These are phyloP conservation scores for Podila epicladia DNA, from an alignment of 192 early-diverging fungal species.

Conservation along the genomic window DNA sequence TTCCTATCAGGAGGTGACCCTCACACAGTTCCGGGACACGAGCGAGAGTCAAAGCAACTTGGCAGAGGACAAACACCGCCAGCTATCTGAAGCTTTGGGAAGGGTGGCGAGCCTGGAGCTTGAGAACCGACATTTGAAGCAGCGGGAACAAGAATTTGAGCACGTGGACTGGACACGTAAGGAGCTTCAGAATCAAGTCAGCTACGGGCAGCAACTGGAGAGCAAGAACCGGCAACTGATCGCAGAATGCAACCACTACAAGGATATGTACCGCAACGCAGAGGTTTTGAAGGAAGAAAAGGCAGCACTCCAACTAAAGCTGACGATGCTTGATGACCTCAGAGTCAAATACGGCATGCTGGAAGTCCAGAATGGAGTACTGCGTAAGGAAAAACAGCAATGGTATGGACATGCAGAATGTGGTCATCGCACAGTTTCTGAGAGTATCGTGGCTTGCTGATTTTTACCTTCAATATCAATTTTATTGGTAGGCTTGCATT, in stretches of 20 bases:
- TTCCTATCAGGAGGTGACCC: slow-evolving; percentile 22
- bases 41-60: slow-evolving; percentile 40
- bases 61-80: slow-evolving; percentile 24
- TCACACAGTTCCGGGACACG: slow-evolving; percentile 18
- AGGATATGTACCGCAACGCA: slow-evolving; percentile 54
- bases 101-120: slow-evolving; percentile 32
- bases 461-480: background rate
- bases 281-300: slow-evolving; percentile 67
- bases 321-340: slow-evolving; percentile 61
- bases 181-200: slow-evolving; percentile 61
- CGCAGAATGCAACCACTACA: slow-evolving; percentile 53
- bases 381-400: slow-evolving; percentile 63
- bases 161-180: slow-evolving; percentile 54
- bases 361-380: slow-evolving; percentile 57
- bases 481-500: slow-evolving; percentile 39
- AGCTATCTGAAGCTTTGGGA: slow-evolving; percentile 17
- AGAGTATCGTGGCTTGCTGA: too few relatives aligned
- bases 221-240: slow-evolving; percentile 65
- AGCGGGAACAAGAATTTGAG: slow-evolving; percentile 14
- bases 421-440: too few relatives aligned
- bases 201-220: slow-evolving; percentile 59
- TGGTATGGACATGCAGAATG: slow-evolving; percentile 51
- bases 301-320: slow-evolving; percentile 62
- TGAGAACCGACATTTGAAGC: slow-evolving; percentile 33
- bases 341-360: slow-evolving; percentile 54